Conservation (phyloP, 257 asterid species). For the Penstemon newberryi region DNA sequence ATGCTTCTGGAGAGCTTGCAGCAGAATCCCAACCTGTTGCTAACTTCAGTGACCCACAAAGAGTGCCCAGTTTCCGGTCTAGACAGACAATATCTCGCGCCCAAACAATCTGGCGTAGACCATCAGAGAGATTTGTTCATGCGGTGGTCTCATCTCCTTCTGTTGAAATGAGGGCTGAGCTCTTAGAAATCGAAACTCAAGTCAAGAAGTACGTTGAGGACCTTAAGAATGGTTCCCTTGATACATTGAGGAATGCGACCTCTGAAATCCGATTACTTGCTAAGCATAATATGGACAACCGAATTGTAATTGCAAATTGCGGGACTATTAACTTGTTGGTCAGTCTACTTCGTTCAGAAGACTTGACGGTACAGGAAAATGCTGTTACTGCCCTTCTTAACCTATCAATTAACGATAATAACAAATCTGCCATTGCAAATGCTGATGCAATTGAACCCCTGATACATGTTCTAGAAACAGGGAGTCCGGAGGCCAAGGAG, state of each 20-base stretch:
- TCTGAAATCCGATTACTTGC: conserved; percentile 70
- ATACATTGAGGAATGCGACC: conserved; percentile 58
- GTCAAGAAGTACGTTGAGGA: conserved; percentile 68
- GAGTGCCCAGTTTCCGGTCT: conserved; percentile 52
- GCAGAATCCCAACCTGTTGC: conserved; percentile 52
- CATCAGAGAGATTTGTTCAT: conserved; percentile 61
- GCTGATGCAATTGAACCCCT: conserved; percentile 77
- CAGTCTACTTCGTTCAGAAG: conserved; percentile 54
- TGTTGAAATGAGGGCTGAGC: conserved; percentile 67
- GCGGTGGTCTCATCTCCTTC: conserved; percentile 61
- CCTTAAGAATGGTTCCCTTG: conserved; percentile 55
- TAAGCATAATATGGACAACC: conserved; percentile 72
- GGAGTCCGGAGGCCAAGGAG: conserved; percentile 81
- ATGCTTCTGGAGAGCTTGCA: conserved; percentile 65
- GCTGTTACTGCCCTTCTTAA: conserved; percentile 89
- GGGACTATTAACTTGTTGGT: conserved; percentile 66
- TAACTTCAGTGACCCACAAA: conserved; percentile 39
- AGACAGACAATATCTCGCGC: conserved; percentile 57
- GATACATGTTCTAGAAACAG: conserved; percentile 77
- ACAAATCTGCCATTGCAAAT: conserved; percentile 75
- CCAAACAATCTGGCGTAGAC: conserved; percentile 67
- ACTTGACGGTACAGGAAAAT: conserved; percentile 58
- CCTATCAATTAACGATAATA: conserved; percentile 71
- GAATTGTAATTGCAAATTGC: conserved; percentile 61
- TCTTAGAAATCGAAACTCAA: conserved; percentile 62